These are phyloP conservation scores for Davidsoniella neocaledoniae DNA, from an alignment of 2,329 filamentous ascomycete species.

Conservation along the genomic window DNA sequence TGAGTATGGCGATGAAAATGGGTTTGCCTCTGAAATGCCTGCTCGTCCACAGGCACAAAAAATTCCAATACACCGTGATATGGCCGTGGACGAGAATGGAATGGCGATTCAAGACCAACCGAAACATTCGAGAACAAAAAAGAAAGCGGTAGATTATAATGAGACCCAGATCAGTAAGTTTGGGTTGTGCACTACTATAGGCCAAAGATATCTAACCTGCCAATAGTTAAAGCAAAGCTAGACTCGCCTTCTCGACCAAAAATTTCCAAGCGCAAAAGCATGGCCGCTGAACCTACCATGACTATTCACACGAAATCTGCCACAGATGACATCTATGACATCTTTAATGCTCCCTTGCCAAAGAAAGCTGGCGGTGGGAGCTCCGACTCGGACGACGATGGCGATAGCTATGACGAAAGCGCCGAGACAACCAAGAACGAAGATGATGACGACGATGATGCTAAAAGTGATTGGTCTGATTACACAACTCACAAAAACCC, in stretches of 20 bases:
- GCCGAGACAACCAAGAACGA: slow-evolving; percentile 23
- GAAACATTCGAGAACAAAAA: slow-evolving; percentile 36
- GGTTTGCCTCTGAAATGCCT: background rate
- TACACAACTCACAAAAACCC: slow-evolving; percentile 50
- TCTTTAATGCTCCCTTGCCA: slow-evolving; percentile 75
- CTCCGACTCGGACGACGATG: slow-evolving; percentile 4
- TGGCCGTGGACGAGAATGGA: slow-evolving; percentile 13
- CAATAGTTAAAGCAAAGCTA: slow-evolving; percentile 73
- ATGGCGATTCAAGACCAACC: slow-evolving; percentile 14
- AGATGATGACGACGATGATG: slow-evolving; percentile 31
- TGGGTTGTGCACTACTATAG: background rate
- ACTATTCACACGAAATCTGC: slow-evolving; percentile 89
- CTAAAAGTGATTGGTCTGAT: slow-evolving; percentile 70
- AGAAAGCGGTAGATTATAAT: slow-evolving; percentile 71
- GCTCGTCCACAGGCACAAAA: background rate
- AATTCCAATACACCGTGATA: slow-evolving; percentile 4
- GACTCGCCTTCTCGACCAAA: slow-evolving; percentile 80
- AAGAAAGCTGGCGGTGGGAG: slow-evolving; percentile 15
- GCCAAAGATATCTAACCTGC: background rate
- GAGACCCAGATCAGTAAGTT: slow-evolving; percentile 81
- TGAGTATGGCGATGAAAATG: slow-evolving; percentile 6
- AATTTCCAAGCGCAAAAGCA: slow-evolving; percentile 53
- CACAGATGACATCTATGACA: slow-evolving; percentile 92
- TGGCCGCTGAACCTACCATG: slow-evolving; percentile 68
- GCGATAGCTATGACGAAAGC: slow-evolving; percentile 14